Conservation (phyloP, 192 early-diverging fungal genomes). For the Anaeromyces robustus region DNA sequence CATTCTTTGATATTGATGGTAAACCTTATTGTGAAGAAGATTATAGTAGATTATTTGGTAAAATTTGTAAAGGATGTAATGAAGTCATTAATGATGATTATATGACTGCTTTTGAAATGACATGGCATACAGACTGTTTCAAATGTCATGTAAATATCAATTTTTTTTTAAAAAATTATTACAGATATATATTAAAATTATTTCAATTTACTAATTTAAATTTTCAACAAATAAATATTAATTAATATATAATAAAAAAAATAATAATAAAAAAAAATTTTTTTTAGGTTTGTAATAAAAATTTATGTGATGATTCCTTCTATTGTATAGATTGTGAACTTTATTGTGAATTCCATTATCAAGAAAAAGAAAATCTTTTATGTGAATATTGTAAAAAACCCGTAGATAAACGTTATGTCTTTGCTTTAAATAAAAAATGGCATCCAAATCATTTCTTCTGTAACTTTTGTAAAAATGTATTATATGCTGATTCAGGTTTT, state of each 20-base stretch:
- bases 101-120: not conserved
- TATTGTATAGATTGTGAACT: not conserved
- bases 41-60: not conserved
- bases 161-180: too few relatives aligned
- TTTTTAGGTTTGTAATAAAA: not conserved
- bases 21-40: not conserved
- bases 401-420: not conserved
- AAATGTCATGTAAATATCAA: not conserved
- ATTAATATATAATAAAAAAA: too few relatives aligned
- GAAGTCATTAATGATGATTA: not conserved
- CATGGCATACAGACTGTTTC: not conserved
- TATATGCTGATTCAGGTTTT: not conserved
- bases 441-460: not conserved
- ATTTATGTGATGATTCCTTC: not conserved
- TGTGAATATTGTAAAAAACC: not conserved
- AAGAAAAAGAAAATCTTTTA: not conserved
- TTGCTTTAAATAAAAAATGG: not conserved
- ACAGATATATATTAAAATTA: too few relatives aligned
- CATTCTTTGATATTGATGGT: not conserved
- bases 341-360: not conserved
- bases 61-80: not conserved
- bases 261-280: too few relatives aligned
- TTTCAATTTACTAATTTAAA: too few relatives aligned
- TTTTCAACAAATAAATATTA: too few relatives aligned
- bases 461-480: not conserved